A percentile compares a stretch with the other conserved stretches of the same genome.
Evolutionary conservation across 495 filamentous ascomycete genomes (phyloP).

Genomic region (Aspergillus diversus): DNA sequence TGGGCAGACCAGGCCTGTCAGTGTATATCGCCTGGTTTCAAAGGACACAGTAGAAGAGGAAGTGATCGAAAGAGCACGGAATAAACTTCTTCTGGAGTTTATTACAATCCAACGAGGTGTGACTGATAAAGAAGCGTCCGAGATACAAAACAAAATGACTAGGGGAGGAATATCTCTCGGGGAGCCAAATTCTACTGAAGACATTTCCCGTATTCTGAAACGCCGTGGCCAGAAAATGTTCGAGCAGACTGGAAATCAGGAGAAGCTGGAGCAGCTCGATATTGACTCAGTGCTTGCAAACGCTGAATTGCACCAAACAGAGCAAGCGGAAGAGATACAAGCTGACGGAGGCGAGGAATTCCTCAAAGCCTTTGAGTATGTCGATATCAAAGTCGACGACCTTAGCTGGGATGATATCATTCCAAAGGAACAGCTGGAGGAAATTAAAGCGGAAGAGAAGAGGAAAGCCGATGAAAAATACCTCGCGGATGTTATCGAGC

Average conservation of each 20-base stretch:
- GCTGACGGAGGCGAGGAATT: slow-evolving; percentile 94
- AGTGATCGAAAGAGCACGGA: slow-evolving; percentile 90
- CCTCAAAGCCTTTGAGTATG: slow-evolving; percentile 83
- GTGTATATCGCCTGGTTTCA: slow-evolving; percentile 90
- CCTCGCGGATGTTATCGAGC: slow-evolving; percentile 78
- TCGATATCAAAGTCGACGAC: slow-evolving; percentile 91
- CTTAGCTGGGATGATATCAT: slow-evolving; percentile 98
- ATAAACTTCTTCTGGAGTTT: slow-evolving; percentile 98
- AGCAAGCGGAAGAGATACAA: slow-evolving; percentile 85
- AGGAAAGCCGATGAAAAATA: slow-evolving; percentile 80
- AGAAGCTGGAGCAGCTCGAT: slow-evolving; percentile 96
- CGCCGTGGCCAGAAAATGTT: slow-evolving; percentile 96
- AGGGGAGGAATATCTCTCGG: slow-evolving; percentile 50
- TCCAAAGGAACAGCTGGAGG: slow-evolving; percentile 85
- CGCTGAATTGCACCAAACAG: slow-evolving; percentile 92
- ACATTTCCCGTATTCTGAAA: slow-evolving; percentile 92
- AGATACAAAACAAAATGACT: slow-evolving; percentile 73
- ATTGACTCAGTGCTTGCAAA: slow-evolving; percentile 96
- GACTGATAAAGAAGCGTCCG: slow-evolving; percentile 77
- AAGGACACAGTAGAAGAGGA: slow-evolving; percentile 99
- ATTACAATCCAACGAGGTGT: slow-evolving; percentile 96
- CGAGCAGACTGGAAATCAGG: slow-evolving; percentile 92
- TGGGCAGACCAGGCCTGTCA: slow-evolving; percentile 93
- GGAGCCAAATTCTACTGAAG: slow-evolving; percentile 85
- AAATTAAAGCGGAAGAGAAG: slow-evolving; percentile 86